Base-by-base conservation (phyloP, 2,329 filamentous ascomycete species). In the Gliomastix tumulicola region DNA sequence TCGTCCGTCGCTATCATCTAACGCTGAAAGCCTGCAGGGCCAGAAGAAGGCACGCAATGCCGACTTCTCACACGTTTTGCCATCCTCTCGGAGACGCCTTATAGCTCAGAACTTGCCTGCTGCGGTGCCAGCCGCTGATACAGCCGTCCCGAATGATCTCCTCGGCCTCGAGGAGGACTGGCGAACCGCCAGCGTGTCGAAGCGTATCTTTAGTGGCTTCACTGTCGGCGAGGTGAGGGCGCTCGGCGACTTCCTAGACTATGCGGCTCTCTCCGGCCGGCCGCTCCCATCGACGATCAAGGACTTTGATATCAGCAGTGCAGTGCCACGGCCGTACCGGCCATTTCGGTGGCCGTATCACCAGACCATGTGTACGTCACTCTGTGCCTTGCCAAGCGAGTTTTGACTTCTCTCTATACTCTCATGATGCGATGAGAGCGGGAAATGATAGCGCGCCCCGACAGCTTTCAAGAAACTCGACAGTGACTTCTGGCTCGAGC, bases 341-440 rank as follows among this genome's bases (percentile, higher is more conserved):
- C 88, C 88, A 0, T 84, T 94, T 30, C 62, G 88, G 49, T 94
- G 88, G 88, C 65, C 71, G 0, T 94, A 94, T 53, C 85, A 92
- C 53, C 88, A 94, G 53, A 94, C 87, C 0, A 94, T 94, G 88
- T 85, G 86, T 90, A 73, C 48, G 81, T 69, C 32, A n/a, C n/a
- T n/a, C n/a, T n/a, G n/a, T n/a, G n/a, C n/a, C n/a, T n/a, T n/a
- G n/a, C n/a, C n/a, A n/a, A n/a, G n/a, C n/a, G n/a, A n/a, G n/a
- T n/a, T n/a, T n/a, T n/a, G n/a, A n/a, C n/a, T n/a, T n/a, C n/a
- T n/a, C n/a, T n/a, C n/a, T n/a, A n/a, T n/a, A n/a, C n/a, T n/a
- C n/a, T n/a, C n/a, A n/a, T n/a, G n/a, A n/a, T n/a, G n/a, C n/a
- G n/a, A n/a, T n/a, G n/a, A n/a, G n/a, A n/a, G n/a, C n/a, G n/a